These are phyloP conservation scores for Candida maltosa DNA, from an alignment of 805 yeast genomes.

Conservation along the genomic window DNA sequence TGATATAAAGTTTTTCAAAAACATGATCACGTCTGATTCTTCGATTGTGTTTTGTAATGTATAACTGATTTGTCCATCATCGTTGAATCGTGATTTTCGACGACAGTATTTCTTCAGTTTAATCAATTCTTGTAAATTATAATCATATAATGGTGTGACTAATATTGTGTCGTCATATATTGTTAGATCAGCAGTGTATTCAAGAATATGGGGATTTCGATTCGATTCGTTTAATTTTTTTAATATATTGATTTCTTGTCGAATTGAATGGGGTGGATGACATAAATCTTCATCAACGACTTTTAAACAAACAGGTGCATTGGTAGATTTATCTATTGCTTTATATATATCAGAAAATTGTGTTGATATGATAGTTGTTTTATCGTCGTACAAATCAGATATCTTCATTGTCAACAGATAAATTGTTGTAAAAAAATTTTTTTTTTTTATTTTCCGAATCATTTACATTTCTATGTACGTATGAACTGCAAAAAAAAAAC, in stretches of 20 bases:
- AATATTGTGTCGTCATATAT: conserved; percentile 30
- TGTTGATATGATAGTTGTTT: conserved; percentile 26
- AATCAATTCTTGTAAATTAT: conserved; percentile 23
- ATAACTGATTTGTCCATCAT: conserved; percentile 13
- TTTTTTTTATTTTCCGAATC: too few relatives aligned
- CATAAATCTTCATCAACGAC: conserved; percentile 35
- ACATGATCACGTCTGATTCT: conserved; percentile 1
- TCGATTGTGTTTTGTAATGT: conserved; percentile 3
- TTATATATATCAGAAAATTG: conserved; percentile 32
- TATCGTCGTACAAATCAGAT: conserved; percentile 13
- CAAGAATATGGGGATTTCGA: conserved; percentile 10
- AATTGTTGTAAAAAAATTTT: conserved; percentile 6
- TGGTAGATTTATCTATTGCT: conserved; percentile 13
- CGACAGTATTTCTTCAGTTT: conserved; percentile 11
- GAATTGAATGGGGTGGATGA: conserved; percentile 33
- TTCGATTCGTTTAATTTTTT: conserved; percentile 14
- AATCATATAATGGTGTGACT: conserved; percentile 29
- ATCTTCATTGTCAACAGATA: not conserved
- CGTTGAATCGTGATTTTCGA: conserved; percentile 20
- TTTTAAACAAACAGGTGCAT: conserved; percentile 28
- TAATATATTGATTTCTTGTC: conserved; percentile 27
- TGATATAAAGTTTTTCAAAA: conserved; percentile 12
- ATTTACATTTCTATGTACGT: not conserved
- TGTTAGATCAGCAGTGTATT: conserved; percentile 17
- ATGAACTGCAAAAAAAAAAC: not conserved